These are phyloP conservation scores for Ceratocystis papillata DNA, from an alignment of 2,329 filamentous ascomycete species.

Conservation along the genomic window DNA sequence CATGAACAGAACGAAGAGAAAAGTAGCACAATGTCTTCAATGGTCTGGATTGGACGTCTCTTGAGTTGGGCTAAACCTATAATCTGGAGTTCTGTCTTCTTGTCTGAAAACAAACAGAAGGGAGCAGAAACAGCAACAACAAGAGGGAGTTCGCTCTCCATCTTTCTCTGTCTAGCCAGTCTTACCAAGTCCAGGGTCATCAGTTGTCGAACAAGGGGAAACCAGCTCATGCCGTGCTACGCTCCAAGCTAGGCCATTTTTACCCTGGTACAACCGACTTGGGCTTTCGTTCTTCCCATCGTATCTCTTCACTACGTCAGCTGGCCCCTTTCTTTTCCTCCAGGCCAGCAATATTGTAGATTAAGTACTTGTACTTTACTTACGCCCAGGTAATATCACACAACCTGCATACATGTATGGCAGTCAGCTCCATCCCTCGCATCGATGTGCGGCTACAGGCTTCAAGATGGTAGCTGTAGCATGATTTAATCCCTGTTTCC, in stretches of 20 bases:
- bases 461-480: not conserved
- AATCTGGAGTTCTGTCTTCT: not conserved
- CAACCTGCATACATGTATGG: not conserved
- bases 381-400: not conserved
- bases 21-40: slow-evolving; percentile 1
- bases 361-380: not conserved
- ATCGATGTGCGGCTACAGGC: not conserved
- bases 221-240: slow-evolving; percentile 5
- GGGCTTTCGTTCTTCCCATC: not conserved
- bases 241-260: not conserved
- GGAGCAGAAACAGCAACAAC: not conserved
- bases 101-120: not conserved
- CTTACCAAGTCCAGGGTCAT: not conserved
- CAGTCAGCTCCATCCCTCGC: not conserved
- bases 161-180: not conserved
- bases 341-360: too few relatives aligned
- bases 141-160: not conserved
- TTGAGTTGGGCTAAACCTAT: not conserved
- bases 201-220: not conserved
- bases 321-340: not conserved
- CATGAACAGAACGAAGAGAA: not conserved
- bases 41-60: not conserved
- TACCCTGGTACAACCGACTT: not conserved
- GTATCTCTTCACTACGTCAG: not conserved
- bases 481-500: not conserved